These are phyloP conservation scores for Diplotaxis tenuifolia DNA, from an alignment of 345 rosid genomes.

Conservation along the genomic window DNA sequence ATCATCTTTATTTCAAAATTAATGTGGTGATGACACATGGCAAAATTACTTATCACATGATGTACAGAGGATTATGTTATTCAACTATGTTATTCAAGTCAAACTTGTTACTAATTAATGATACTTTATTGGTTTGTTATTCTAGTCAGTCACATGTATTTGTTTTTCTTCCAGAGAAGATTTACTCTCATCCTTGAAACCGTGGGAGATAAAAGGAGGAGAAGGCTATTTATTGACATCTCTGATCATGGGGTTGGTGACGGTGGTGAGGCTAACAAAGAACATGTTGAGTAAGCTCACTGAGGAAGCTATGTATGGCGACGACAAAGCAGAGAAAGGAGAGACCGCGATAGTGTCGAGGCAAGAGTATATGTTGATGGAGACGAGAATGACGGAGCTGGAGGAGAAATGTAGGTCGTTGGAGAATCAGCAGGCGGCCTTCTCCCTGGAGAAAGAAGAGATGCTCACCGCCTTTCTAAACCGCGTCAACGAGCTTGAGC, in stretches of 20 bases:
- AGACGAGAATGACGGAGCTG: conserved; percentile 67
- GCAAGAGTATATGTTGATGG: conserved; percentile 57
- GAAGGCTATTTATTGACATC: conserved; percentile 49
- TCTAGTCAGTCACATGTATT: not conserved
- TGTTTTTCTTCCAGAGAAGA: conserved; percentile 1
- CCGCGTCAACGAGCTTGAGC: conserved; percentile 57
- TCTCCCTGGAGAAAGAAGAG: conserved; percentile 73
- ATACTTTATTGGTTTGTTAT: not conserved
- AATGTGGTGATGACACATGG: too few species aligned
- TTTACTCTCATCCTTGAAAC: conserved; percentile 27
- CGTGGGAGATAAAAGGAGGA: conserved; percentile 29
- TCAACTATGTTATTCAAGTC: not conserved
- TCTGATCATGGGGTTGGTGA: conserved; percentile 54
- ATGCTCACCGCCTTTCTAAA: conserved; percentile 62
- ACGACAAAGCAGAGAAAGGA: conserved; percentile 27
- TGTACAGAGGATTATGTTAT: too few species aligned
- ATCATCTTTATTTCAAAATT: too few species aligned
- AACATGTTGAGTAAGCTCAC: conserved; percentile 60
- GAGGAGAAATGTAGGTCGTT: conserved; percentile 58
- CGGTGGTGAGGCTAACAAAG: conserved; percentile 53
- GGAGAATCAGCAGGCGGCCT: conserved; percentile 33
- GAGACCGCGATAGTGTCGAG: conserved; percentile 41
- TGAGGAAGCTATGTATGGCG: conserved; percentile 53
- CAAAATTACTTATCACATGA: too few species aligned
- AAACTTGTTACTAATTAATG: not conserved